Evolutionary conservation across 768 basidiomycete species (phyloP).

Genomic region (Rhodotorula diobovata): DNA sequence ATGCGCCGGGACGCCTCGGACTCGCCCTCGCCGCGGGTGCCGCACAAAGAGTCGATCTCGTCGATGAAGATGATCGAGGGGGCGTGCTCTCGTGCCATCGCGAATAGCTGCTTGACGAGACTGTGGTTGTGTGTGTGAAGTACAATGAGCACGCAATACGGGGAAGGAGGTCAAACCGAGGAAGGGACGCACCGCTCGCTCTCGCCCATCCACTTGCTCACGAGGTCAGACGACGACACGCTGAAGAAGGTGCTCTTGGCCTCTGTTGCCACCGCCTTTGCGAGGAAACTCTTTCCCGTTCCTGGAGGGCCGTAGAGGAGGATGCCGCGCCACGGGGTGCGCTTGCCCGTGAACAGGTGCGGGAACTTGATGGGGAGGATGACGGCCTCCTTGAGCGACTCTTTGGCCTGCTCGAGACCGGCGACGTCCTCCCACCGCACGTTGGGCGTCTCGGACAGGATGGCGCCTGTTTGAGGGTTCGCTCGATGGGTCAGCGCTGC

Average conservation of each 20-base stretch:
- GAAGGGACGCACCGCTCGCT: conserved; percentile 70
- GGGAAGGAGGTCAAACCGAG: neutral
- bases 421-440: conserved; percentile 99
- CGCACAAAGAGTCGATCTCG: conserved; percentile 93
- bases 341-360: conserved; percentile 95
- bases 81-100: conserved; percentile 91
- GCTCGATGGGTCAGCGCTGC: too few relatives aligned
- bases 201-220: conserved; percentile 99
- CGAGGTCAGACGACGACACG: conserved; percentile 88
- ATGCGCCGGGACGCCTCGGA: conserved; percentile 94
- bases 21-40: conserved; percentile 92
- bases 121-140: conserved; percentile 42
- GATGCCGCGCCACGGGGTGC: conserved; percentile 95
- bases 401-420: conserved; percentile 90
- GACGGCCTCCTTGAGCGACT: conserved; percentile 93
- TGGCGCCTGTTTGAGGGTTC: conserved; percentile 56
- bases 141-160: neutral
- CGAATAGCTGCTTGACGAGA: conserved; percentile 90
- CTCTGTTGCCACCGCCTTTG: conserved; percentile 98
- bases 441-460: conserved; percentile 87
- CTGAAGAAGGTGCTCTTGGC: conserved; percentile 99
- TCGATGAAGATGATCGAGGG: conserved; percentile 99
- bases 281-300: conserved; percentile 92
- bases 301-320: conserved; percentile 95
- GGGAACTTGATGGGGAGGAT: conserved; percentile 99